Conservation (phyloP, 768 basidiomycete species). For the Amanita exitialis region DNA sequence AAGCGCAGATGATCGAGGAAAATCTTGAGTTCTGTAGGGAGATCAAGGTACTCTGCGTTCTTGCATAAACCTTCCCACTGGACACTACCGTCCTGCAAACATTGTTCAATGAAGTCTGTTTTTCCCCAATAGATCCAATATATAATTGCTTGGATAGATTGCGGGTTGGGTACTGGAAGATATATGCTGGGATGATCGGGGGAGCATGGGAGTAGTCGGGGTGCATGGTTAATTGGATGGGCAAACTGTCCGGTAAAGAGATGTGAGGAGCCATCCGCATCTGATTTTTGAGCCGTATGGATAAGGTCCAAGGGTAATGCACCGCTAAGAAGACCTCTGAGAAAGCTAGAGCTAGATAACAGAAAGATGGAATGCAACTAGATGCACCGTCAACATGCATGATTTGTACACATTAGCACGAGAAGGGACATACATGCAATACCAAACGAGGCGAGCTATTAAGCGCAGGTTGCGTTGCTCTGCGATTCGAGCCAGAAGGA, state of each 20-base stretch:
- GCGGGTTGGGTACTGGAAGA: conserved; percentile 67
- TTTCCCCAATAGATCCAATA: conserved; percentile 82
- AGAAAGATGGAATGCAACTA: conserved; percentile 79
- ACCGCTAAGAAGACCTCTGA: conserved; percentile 64
- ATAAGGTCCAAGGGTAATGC: conserved; percentile 52
- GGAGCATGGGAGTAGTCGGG: conserved; percentile 57
- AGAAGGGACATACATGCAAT: conserved; percentile 40
- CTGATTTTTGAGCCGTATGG: conserved; percentile 22
- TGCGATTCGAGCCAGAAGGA: conserved; percentile 31
- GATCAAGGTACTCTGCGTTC: conserved; percentile 83
- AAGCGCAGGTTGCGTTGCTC: conserved; percentile 41
- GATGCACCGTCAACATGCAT: not conserved
- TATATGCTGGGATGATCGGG: conserved; percentile 59
- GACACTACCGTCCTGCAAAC: conserved; percentile 51
- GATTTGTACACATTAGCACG: not conserved
- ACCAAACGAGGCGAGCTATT: conserved; percentile 47
- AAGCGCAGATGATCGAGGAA: conserved; percentile 63
- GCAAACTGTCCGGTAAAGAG: conserved; percentile 21
- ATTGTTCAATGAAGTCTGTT: conserved; percentile 52
- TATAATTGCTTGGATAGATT: conserved; percentile 61
- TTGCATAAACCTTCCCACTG: conserved; percentile 84
- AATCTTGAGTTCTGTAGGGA: conserved; percentile 65
- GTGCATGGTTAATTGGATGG: conserved; percentile 44
- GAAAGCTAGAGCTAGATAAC: conserved; percentile 68
- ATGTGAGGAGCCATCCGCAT: conserved; percentile 12